phyloP scores from a whole-genome alignment of 2,329 filamentous ascomycete genomes.

The Aureobasidium vineae region DNA sequence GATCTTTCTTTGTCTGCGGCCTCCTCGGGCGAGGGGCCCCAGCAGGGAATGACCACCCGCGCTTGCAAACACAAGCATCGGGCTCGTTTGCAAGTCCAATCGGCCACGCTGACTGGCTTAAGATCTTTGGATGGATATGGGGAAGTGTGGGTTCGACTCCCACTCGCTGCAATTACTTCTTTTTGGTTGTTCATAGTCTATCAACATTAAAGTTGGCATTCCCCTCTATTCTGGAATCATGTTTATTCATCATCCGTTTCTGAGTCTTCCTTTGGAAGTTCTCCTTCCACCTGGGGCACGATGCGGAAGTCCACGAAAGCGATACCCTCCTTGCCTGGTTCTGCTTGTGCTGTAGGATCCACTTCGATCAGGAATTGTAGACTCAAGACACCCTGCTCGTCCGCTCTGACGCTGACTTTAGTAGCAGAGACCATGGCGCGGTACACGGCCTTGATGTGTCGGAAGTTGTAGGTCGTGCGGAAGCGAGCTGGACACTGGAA shows the following conservation, averaged over 20 bases:
- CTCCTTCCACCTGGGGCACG: conserved; percentile 66
- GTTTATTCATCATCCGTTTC: conserved; percentile 13
- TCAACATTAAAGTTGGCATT: background rate
- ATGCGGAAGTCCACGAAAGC: conserved; percentile 83
- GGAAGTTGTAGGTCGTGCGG: conserved; percentile 80
- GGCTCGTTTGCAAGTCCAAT: background rate
- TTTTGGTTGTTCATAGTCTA: background rate
- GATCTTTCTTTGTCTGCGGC: background rate
- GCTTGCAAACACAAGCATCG: background rate
- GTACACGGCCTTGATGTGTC: conserved; percentile 77
- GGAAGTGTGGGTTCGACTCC: conserved; percentile 1
- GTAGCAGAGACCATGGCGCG: conserved; percentile 91
- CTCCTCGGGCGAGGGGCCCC: background rate
- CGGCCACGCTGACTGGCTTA: background rate
- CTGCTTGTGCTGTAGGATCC: conserved; percentile 47
- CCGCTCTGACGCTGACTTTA: conserved; percentile 88
- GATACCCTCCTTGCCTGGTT: conserved; percentile 41
- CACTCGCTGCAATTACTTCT: background rate
- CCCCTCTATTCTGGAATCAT: background rate
- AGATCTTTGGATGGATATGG: background rate
- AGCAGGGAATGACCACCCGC: background rate
- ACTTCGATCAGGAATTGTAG: conserved; percentile 95
- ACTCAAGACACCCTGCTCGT: conserved; percentile 85
- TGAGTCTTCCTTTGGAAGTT: conserved; percentile 40
- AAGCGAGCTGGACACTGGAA: conserved; percentile 60